phyloP scores from a whole-genome alignment of 1,284 basidiomycete species.

The Puccinia horiana region DNA sequence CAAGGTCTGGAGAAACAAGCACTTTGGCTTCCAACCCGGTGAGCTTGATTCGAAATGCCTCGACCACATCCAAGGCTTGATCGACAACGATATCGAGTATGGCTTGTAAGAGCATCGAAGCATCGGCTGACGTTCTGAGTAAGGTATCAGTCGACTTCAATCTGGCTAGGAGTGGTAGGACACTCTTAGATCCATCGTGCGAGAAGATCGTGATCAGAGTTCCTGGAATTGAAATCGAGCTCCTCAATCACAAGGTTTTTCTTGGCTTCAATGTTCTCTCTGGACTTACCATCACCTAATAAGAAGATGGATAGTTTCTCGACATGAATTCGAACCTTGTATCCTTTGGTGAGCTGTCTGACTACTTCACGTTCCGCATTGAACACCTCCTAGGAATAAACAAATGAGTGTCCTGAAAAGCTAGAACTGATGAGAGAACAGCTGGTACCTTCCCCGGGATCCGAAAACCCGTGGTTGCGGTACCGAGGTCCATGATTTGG shows the following conservation, averaged over 20 bases:
- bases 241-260: too few relatives aligned
- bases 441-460: background rate
- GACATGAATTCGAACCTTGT: constrained; percentile 42
- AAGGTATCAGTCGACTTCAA: constrained; percentile 50
- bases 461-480: background rate
- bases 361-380: constrained; percentile 41
- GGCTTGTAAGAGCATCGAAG: constrained; percentile 52
- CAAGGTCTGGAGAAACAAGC: constrained; percentile 50
- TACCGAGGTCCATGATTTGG: background rate
- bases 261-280: too few relatives aligned
- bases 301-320: constrained; percentile 48
- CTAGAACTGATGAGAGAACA: too few relatives aligned
- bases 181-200: constrained; percentile 37
- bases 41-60: constrained; percentile 49
- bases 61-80: constrained; percentile 50
- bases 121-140: constrained; percentile 50
- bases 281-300: constrained; percentile 46
- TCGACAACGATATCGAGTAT: constrained; percentile 52
- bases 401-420: too few relatives aligned
- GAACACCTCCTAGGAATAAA: constrained; percentile 31
- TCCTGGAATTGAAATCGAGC: too few relatives aligned
- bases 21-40: constrained; percentile 51
- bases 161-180: constrained; percentile 37
- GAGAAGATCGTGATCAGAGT: constrained; percentile 51
- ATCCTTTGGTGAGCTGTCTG: constrained; percentile 28